Evolutionary conservation across 345 rosid species (phyloP).

Genomic region (Noccaea caerulescens): DNA sequence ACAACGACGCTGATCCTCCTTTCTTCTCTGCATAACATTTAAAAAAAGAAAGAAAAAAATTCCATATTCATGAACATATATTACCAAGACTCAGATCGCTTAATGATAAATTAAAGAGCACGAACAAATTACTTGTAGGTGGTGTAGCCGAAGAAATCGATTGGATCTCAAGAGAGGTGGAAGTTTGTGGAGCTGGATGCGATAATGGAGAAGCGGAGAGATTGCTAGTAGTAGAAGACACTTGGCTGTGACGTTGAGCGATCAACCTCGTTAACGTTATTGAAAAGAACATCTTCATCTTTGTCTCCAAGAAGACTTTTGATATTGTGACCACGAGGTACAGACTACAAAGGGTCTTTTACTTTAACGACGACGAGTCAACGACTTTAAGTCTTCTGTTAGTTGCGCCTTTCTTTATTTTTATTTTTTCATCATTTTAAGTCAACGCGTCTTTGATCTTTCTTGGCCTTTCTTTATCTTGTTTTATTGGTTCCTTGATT

Average conservation of each 20-base stretch:
- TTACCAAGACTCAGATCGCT: not conserved
- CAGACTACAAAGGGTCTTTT: too few species aligned
- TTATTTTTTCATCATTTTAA: too few species aligned
- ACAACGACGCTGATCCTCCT: conserved; percentile 59
- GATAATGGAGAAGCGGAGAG: too few species aligned
- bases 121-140: conserved; percentile 39
- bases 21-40: conserved; percentile 38
- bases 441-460: too few species aligned
- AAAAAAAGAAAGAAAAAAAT: not conserved
- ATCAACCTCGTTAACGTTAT: conserved; percentile 50
- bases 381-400: too few species aligned
- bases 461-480: too few species aligned
- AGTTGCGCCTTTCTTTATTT: too few species aligned
- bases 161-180: conserved; percentile 26
- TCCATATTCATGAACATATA: not conserved
- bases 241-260: too few species aligned
- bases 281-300: conserved; percentile 42
- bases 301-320: conserved; percentile 14
- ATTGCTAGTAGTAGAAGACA: too few species aligned
- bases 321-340: not conserved
- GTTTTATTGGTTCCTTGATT: too few species aligned
- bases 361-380: too few species aligned
- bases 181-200: too few species aligned
- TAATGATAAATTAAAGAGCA: conserved; percentile 15
- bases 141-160: conserved; percentile 34